Base-by-base conservation (phyloP, 495 filamentous ascomycete genomes). In the Xylaria castorea region DNA sequence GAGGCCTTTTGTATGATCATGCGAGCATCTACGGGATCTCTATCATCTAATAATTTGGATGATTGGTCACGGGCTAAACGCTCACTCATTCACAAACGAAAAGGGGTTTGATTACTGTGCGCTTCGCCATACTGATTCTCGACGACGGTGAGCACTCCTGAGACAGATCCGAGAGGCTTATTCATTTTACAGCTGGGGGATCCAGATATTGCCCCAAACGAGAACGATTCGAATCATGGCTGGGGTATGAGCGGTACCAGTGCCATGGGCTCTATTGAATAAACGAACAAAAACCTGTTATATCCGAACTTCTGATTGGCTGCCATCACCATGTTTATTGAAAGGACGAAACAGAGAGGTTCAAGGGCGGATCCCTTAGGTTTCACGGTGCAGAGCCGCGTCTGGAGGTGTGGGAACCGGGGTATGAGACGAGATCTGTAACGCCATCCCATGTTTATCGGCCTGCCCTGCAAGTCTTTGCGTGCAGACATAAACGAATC, bases 401-500 rank as follows among this genome's bases (percentile, higher is more conserved):
- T 57, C 48, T 34, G 48, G 66, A 68, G 34, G 66, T 22, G 50
- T 50, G 48, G 66, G 65, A 66, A 38, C 46, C 64, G 50, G 66
- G 66, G 48, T 68, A 50, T 68, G 66, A 68, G 66, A 68, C 66
- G 50, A 38, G 18, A 68, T 51, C 30, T 68, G 66, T 68, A 68
- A 68, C 66, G 48, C 18, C 50, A n/a, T 18, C 44, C 66, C 50
- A 36, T 57, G 48, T 42, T 57, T 34, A 27, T n/a, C 65, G 63
- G 20, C 25, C 36, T 20, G 27, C 38, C 42, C 40, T 51, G 42
- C 40, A 14, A 30, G 27, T 27, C 6, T 34, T 14, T 32, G 42
- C 42, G 25, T 7, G 38, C 63, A 11, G 9, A n/a, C 18, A 50
- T 42, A 20, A 66, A 66, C 63, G 16, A 50, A 66, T 34, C n/a